These are phyloP conservation scores for Trypanosoma boissoni DNA, from an alignment of 208 protist species.

Conservation along the genomic window DNA sequence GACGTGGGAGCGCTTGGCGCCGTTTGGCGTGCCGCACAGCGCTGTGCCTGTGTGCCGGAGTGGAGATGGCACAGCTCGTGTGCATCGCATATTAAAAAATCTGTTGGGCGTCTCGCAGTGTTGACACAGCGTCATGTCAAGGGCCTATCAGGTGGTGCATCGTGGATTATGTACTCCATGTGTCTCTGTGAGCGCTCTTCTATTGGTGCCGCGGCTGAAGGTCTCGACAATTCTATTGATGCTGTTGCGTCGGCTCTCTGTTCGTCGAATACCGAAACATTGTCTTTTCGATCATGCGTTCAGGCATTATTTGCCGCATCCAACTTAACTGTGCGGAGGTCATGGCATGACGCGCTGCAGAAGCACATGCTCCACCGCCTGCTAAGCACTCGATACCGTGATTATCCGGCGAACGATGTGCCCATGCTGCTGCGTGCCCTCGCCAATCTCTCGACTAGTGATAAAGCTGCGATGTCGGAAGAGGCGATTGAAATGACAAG, in stretches of 20 bases:
- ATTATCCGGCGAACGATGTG: slow-evolving; percentile 14
- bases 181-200: slow-evolving; percentile 11
- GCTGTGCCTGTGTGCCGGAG: background rate
- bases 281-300: slow-evolving; percentile 14
- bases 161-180: slow-evolving; percentile 26
- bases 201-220: background rate
- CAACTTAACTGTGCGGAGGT: slow-evolving; percentile 12
- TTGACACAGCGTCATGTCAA: slow-evolving; percentile 1
- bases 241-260: background rate
- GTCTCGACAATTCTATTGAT: background rate
- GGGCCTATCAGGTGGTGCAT: slow-evolving; percentile 2
- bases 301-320: slow-evolving; percentile 26
- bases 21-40: slow-evolving; percentile 9
- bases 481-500: slow-evolving; percentile 2
- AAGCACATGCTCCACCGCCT: slow-evolving; percentile 10
- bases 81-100: background rate
- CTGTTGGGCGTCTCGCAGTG: background rate
- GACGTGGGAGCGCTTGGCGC: slow-evolving; percentile 19
- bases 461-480: background rate
- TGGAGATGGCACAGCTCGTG: background rate
- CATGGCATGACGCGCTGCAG: background rate
- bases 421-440: slow-evolving; percentile 25
- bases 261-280: background rate
- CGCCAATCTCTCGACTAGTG: background rate
- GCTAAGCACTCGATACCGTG: slow-evolving; percentile 1